phyloP scores from a whole-genome alignment of 257 asterid genomes.

The Ilex asprella region DNA sequence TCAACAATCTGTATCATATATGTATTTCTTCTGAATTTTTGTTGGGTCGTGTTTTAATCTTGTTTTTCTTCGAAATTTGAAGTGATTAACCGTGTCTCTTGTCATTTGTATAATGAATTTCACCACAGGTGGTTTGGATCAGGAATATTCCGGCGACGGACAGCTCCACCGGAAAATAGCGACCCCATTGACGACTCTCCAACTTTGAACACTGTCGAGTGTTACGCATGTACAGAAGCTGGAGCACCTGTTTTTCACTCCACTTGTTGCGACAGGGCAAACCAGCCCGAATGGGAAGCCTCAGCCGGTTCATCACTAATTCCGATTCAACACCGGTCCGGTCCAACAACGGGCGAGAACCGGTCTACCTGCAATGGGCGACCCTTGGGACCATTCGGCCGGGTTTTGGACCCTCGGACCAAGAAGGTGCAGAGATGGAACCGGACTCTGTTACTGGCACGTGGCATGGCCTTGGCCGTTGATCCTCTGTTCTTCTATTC shows the following conservation, averaged over 20 bases:
- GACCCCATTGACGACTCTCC: constrained; percentile 26
- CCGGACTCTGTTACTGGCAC: constrained; percentile 75
- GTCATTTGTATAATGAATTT: neutral
- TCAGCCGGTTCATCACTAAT: constrained; percentile 80
- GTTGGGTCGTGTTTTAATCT: neutral
- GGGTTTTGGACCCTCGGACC: constrained; percentile 76
- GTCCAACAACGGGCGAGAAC: constrained; percentile 12
- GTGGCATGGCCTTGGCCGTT: constrained; percentile 86
- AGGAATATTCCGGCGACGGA: constrained; percentile 40
- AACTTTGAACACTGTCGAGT: constrained; percentile 34
- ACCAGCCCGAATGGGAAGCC: constrained; percentile 93
- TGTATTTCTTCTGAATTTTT: neutral
- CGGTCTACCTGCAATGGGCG: constrained; percentile 13
- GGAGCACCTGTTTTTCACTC: constrained; percentile 92
- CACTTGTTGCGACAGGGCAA: constrained; percentile 77
- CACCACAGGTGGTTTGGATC: constrained; percentile 51
- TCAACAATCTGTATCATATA: neutral
- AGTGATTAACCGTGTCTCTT: neutral
- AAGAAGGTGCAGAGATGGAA: constrained; percentile 85
- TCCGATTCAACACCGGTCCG: constrained; percentile 48
- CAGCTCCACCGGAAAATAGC: constrained; percentile 31
- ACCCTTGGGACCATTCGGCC: constrained; percentile 25
- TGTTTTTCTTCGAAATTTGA: neutral
- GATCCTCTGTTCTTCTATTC: constrained; percentile 89
- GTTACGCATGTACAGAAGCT: constrained; percentile 84